These are phyloP conservation scores for Entonaema liquescens DNA, from an alignment of 495 filamentous ascomycete genomes.

Conservation along the genomic window DNA sequence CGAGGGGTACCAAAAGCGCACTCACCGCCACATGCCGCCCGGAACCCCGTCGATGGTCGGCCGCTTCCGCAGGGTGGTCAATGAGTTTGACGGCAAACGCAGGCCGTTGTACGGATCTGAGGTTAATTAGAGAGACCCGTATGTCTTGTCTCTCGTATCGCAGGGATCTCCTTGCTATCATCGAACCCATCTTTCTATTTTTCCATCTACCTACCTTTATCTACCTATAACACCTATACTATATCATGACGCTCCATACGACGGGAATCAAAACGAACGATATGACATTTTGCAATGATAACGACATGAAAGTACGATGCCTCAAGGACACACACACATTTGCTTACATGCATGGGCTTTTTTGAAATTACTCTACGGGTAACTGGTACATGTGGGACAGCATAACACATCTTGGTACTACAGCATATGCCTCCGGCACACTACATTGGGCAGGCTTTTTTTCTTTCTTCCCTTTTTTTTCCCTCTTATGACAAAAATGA, in stretches of 20 bases:
- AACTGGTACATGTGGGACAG: neutral
- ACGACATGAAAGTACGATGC: neutral
- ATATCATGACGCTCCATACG: neutral
- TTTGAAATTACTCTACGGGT: neutral
- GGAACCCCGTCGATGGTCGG: slow-evolving; percentile 22
- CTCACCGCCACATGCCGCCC: slow-evolving; percentile 3
- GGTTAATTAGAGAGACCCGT: slow-evolving; percentile 1
- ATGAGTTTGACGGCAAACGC: slow-evolving; percentile 35
- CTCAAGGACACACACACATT: neutral
- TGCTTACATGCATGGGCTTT: neutral
- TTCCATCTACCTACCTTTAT: neutral
- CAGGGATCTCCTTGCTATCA: neutral
- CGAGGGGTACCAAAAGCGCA: slow-evolving; percentile 36
- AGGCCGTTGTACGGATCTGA: slow-evolving; percentile 34
- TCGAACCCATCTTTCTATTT: neutral
- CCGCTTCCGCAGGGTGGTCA: slow-evolving; percentile 29
- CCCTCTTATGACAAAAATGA: neutral
- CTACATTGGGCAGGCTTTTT: slow-evolving; percentile 13
- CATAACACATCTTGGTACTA: neutral
- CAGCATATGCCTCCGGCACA: slow-evolving; percentile 16
- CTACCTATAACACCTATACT: neutral
- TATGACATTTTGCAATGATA: neutral
- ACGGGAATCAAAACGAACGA: neutral
- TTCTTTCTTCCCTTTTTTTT: neutral
- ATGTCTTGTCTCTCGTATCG: neutral